phyloP scores from a whole-genome alignment of 2,329 filamentous ascomycete genomes.

The Ceratocystis harringtonii region DNA sequence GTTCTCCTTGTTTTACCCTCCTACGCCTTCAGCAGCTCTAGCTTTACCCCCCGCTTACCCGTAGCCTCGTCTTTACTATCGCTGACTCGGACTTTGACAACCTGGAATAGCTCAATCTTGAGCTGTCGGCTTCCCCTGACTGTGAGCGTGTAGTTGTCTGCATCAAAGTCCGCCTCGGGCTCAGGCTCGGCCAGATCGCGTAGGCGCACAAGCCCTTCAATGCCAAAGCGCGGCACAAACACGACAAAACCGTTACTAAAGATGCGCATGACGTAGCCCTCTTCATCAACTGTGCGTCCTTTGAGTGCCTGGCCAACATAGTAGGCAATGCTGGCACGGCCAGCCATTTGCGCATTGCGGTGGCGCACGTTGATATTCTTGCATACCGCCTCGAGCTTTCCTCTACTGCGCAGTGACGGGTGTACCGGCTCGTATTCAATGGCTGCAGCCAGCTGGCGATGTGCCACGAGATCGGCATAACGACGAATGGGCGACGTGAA shows the following conservation, averaged over 20 bases:
- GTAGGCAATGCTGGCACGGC: constrained; percentile 87
- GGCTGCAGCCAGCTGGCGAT: constrained; percentile 85
- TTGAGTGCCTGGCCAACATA: constrained; percentile 95
- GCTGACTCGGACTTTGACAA: constrained; percentile 73
- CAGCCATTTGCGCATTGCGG: constrained; percentile 91
- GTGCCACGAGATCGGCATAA: constrained; percentile 90
- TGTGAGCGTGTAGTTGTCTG: constrained; percentile 65
- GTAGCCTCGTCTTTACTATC: constrained; percentile 90
- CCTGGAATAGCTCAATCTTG: constrained; percentile 74
- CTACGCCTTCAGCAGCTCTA: constrained; percentile 42
- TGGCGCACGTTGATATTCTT: constrained; percentile 97
- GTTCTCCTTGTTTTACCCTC: background rate
- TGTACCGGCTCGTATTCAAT: constrained; percentile 87
- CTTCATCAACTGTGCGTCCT: constrained; percentile 44
- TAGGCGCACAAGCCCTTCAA: constrained; percentile 79
- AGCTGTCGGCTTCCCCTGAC: constrained; percentile 40
- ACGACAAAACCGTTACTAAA: constrained; percentile 97
- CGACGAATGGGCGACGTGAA: constrained; percentile 95
- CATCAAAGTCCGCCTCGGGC: constrained; percentile 70
- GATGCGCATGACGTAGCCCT: constrained; percentile 91
- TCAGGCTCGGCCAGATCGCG: constrained; percentile 60
- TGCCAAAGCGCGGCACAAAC: constrained; percentile 87
- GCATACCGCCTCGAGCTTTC: constrained; percentile 82
- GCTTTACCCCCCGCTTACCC: constrained; percentile 83
- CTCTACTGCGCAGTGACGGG: constrained; percentile 62